A percentile compares a stretch with the other conserved stretches of the same genome.
phyloP scores from a whole-genome alignment of 805 yeast species.

The Saturnispora zaruensis region DNA sequence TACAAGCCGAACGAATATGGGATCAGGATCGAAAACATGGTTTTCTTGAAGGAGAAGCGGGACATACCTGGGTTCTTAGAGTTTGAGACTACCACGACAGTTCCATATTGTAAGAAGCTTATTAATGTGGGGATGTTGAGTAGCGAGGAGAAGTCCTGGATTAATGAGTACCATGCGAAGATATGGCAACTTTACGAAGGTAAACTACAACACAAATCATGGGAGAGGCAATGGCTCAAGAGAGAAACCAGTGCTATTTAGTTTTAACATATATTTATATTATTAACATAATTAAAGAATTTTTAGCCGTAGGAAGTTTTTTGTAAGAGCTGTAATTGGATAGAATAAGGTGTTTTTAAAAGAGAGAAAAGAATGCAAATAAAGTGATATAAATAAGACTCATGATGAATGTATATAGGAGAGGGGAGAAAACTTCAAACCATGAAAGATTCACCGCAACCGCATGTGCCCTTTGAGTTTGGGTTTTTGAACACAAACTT shows the following conservation, averaged over 20 bases:
- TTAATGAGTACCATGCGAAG: slow-evolving; percentile 39
- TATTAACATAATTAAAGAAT: neutral
- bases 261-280: neutral
- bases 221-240: slow-evolving; percentile 41
- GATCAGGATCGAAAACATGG: slow-evolving; percentile 45
- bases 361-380: neutral
- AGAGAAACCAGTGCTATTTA: slow-evolving; percentile 34
- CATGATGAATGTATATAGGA: neutral
- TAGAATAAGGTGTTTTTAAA: neutral
- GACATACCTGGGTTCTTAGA: slow-evolving; percentile 38
- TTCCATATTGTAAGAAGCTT: slow-evolving; percentile 47
- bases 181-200: slow-evolving; percentile 38
- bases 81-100: slow-evolving; percentile 50
- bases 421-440: slow-evolving; percentile 41
- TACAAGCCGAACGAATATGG: slow-evolving; percentile 55
- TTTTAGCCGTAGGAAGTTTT: neutral
- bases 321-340: neutral
- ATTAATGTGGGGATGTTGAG: slow-evolving; percentile 38
- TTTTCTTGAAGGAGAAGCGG: slow-evolving; percentile 35
- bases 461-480: slow-evolving; percentile 95
- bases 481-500: slow-evolving; percentile 92
- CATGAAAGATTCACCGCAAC: slow-evolving; percentile 98
- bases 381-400: neutral
- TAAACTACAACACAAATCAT: slow-evolving; percentile 31
- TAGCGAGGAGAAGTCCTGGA: slow-evolving; percentile 40